Conservation (phyloP, 2,329 filamentous ascomycete genomes). For the Penicillium sp. region DNA sequence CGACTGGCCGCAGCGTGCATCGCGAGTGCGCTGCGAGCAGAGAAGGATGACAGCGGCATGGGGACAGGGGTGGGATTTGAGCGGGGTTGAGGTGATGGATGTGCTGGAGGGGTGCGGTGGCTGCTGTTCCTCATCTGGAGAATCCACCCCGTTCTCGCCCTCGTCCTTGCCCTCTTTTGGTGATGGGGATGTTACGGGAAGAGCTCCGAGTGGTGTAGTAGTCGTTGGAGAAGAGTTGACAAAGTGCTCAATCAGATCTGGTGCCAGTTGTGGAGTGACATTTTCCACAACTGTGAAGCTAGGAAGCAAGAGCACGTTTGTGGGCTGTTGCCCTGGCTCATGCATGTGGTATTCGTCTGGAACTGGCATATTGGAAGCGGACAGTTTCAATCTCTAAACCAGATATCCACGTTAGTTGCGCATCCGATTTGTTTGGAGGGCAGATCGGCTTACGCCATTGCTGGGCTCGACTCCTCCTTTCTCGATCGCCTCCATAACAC, state of each 20-base stretch:
- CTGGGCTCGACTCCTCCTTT: slow-evolving; percentile 45
- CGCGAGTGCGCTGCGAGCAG: slow-evolving; percentile 92
- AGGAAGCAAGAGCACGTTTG: slow-evolving; percentile 81
- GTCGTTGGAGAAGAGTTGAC: slow-evolving; percentile 74
- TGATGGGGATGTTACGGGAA: too few species aligned
- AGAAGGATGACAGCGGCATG: slow-evolving; percentile 88
- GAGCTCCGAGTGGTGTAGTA: slow-evolving; percentile 66
- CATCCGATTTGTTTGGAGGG: not conserved
- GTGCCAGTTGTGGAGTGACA: slow-evolving; percentile 75
- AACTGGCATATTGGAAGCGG: slow-evolving; percentile 86
- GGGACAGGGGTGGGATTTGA: slow-evolving; percentile 70
- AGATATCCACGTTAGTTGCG: slow-evolving; percentile 7
- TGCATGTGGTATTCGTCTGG: slow-evolving; percentile 66
- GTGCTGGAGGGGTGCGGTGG: slow-evolving; percentile 28
- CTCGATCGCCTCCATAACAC: slow-evolving; percentile 77
- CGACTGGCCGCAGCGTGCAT: slow-evolving; percentile 91
- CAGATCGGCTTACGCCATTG: slow-evolving; percentile 44
- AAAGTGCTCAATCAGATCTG: slow-evolving; percentile 70
- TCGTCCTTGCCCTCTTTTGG: too few species aligned
- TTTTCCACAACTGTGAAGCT: slow-evolving; percentile 83
- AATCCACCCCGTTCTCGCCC: not conserved
- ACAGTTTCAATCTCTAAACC: slow-evolving; percentile 78
- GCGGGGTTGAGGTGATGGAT: slow-evolving; percentile 36
- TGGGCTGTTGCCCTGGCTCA: slow-evolving; percentile 65
- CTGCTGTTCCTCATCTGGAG: slow-evolving; percentile 11